phyloP scores from a whole-genome alignment of 2,329 filamentous ascomycete species.

The Penicillium sp. region DNA sequence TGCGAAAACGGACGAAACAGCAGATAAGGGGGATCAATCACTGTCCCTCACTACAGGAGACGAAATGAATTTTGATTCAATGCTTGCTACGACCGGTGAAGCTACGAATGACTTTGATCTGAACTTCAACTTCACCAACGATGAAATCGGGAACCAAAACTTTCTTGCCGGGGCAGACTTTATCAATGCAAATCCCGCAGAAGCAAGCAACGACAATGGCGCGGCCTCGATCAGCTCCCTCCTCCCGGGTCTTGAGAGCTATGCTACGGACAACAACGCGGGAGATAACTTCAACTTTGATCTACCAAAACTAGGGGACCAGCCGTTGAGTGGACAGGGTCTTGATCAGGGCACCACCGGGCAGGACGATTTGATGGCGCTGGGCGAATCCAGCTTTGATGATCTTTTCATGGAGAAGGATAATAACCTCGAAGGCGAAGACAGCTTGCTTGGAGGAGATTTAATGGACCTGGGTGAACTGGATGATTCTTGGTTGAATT shows the following conservation, averaged over 20 bases:
- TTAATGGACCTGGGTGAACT: constrained; percentile 38
- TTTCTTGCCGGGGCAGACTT: constrained; percentile 34
- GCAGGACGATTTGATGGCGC: constrained; percentile 34
- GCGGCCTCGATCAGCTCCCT: constrained; percentile 23
- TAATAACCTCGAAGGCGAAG: constrained; percentile 32
- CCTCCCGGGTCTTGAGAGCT: constrained; percentile 29
- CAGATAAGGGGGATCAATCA: constrained; percentile 20
- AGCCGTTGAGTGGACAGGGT: constrained; percentile 17
- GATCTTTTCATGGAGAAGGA: constrained; percentile 42
- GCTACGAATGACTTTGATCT: constrained; percentile 35
- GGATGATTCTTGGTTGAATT: constrained; percentile 21
- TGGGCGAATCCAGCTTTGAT: constrained; percentile 43
- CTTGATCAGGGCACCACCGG: constrained; percentile 18
- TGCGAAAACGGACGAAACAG: constrained; percentile 20
- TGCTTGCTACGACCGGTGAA: constrained; percentile 31
- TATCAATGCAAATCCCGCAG: constrained; percentile 18
- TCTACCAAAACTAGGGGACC: constrained; percentile 22
- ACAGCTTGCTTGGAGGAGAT: constrained; percentile 34
- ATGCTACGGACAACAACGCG: constrained; percentile 27
- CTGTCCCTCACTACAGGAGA: constrained; percentile 23
- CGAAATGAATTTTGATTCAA: constrained; percentile 40
- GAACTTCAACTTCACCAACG: constrained; percentile 39
- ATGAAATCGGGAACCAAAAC: constrained; percentile 34
- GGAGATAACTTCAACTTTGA: constrained; percentile 37
- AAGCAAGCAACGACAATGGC: constrained; percentile 16